Evolutionary conservation across 148 eudicot genomes (phyloP).

Genomic region (Salicornia ramosissima): DNA sequence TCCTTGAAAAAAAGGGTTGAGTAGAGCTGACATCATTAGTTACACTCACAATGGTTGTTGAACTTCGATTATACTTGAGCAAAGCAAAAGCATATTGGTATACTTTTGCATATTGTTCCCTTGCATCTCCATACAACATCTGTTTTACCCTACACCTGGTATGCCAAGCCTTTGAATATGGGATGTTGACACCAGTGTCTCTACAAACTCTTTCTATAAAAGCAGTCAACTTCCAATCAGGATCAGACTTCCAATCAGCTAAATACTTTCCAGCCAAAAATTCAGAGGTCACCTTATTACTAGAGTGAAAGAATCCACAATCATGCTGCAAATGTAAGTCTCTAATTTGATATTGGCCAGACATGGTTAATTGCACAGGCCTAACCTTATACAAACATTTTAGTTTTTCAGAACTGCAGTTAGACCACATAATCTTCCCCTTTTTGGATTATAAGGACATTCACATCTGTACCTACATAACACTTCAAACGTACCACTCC

Average conservation of each 20-base stretch:
- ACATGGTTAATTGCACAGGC: not conserved
- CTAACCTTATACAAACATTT: not conserved
- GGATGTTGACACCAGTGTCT: not conserved
- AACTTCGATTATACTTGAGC: not conserved
- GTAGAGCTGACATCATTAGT: not conserved
- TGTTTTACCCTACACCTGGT: not conserved
- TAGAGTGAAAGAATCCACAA: not conserved
- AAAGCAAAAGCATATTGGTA: not conserved
- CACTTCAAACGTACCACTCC: not conserved
- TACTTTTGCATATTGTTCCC: not conserved
- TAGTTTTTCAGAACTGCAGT: not conserved
- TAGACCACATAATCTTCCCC: not conserved
- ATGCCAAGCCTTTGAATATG: not conserved
- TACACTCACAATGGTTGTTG: not conserved
- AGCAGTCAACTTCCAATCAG: not conserved
- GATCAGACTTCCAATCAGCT: not conserved
- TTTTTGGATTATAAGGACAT: not conserved
- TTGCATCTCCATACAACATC: not conserved
- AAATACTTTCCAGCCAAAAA: not conserved
- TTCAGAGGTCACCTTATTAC: not conserved
- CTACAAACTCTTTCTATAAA: not conserved
- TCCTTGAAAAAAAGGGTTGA: not conserved
- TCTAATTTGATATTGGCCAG: not conserved
- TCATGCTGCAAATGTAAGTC: not conserved
- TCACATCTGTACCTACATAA: not conserved